phyloP scores from a whole-genome alignment of 1,139 yeast species.

The Magnusiomyces clavatus region DNA sequence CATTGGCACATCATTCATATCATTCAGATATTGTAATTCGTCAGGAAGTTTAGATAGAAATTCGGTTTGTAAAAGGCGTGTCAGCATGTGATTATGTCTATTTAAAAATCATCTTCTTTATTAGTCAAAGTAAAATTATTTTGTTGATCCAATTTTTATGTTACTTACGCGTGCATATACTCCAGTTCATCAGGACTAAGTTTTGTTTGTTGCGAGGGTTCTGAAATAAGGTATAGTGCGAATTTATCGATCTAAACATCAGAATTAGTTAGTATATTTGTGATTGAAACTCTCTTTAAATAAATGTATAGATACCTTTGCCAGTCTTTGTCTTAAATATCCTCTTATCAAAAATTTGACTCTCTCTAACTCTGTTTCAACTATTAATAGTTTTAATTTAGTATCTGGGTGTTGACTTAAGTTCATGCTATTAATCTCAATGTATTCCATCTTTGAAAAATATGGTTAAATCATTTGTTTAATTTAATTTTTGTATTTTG shows the following conservation, averaged over 20 bases:
- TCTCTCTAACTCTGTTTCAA: slow-evolving; percentile 88
- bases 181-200: slow-evolving; percentile 54
- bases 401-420: slow-evolving; percentile 51
- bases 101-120: not conserved
- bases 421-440: slow-evolving; percentile 53
- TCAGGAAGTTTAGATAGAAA: slow-evolving; percentile 64
- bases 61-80: slow-evolving; percentile 58
- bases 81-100: slow-evolving; percentile 55
- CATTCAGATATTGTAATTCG: slow-evolving; percentile 64
- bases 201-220: slow-evolving; percentile 26
- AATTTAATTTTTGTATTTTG: too few relatives aligned
- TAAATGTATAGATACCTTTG: slow-evolving; percentile 14
- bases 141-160: too few relatives aligned
- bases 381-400: slow-evolving; percentile 70
- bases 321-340: slow-evolving; percentile 67
- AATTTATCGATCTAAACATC: slow-evolving; percentile 49
- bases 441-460: slow-evolving; percentile 49
- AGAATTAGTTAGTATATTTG: not conserved
- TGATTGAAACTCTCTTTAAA: not conserved
- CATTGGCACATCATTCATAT: slow-evolving; percentile 74
- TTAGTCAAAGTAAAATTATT: slow-evolving; percentile 18
- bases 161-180: slow-evolving; percentile 43
- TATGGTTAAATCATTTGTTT: not conserved
- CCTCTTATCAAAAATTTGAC: slow-evolving; percentile 72
- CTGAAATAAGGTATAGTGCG: slow-evolving; percentile 45